A percentile compares a stretch with the other conserved stretches of the same genome.
These are phyloP conservation scores for Lasiodiplodia theobromae DNA, from an alignment of 2,329 filamentous ascomycete species.

Conservation along the genomic window DNA sequence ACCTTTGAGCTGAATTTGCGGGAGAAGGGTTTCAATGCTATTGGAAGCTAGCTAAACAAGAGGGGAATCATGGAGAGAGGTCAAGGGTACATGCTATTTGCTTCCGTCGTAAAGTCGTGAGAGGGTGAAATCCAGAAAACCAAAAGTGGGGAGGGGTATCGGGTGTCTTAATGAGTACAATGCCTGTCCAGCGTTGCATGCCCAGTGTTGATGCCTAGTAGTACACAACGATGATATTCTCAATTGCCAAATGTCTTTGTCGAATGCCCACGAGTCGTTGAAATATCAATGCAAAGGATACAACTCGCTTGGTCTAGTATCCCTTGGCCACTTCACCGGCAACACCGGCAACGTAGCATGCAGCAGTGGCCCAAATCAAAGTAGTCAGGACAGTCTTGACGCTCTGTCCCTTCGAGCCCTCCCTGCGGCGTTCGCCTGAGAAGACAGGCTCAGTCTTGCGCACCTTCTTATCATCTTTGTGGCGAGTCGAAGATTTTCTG, in stretches of 20 bases:
- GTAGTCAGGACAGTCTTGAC: slow-evolving; percentile 20
- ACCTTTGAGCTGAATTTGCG: not conserved
- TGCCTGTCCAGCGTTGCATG: slow-evolving; percentile 9
- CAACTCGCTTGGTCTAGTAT: slow-evolving; percentile 4
- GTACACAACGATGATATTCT: not conserved
- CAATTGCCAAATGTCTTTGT: not conserved
- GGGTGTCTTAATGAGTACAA: not conserved
- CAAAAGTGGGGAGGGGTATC: not conserved
- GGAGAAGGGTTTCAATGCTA: not conserved
- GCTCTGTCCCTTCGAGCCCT: slow-evolving; percentile 18
- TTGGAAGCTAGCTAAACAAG: slow-evolving; percentile 10
- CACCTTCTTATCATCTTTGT: slow-evolving; percentile 23
- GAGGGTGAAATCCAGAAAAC: not conserved
- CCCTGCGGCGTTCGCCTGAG: slow-evolving; percentile 17
- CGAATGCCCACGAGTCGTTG: not conserved
- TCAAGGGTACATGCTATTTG: slow-evolving; percentile 11
- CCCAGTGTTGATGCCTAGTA: not conserved
- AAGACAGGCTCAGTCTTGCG: slow-evolving; percentile 27
- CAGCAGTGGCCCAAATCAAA: slow-evolving; percentile 30
- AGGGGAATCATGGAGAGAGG: slow-evolving; percentile 18
- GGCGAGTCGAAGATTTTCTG: not conserved
- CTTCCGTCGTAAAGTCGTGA: slow-evolving; percentile 6
- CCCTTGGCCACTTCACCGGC: slow-evolving; percentile 27
- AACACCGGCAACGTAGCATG: slow-evolving; percentile 29
- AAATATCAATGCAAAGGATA: not conserved